phyloP scores from a whole-genome alignment of 805 yeast species.

The Candida germanica region DNA sequence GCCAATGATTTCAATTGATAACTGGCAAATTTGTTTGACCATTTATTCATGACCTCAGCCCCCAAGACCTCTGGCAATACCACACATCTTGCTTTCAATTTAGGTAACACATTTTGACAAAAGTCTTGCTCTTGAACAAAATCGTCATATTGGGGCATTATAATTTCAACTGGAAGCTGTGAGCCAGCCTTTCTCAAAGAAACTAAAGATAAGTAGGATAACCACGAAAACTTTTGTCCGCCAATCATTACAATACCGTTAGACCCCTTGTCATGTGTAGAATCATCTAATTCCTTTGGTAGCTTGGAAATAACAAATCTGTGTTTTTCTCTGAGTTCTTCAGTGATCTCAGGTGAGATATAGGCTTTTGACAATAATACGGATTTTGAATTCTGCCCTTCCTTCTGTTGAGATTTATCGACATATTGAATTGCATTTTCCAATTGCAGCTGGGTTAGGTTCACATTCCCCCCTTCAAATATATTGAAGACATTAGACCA shows the following conservation, averaged over 20 bases:
- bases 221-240: slow-evolving; percentile 35
- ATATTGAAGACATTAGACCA: slow-evolving; percentile 27
- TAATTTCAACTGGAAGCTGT: slow-evolving; percentile 35
- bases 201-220: slow-evolving; percentile 29
- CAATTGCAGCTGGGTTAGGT: slow-evolving; percentile 14
- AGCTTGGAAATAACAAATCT: slow-evolving; percentile 16
- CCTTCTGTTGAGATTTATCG: slow-evolving; percentile 16
- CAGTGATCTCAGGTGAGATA: slow-evolving; percentile 20
- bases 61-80: slow-evolving; percentile 53
- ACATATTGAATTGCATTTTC: slow-evolving; percentile 20
- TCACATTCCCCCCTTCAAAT: slow-evolving; percentile 18
- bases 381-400: slow-evolving; percentile 20
- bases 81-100: slow-evolving; percentile 63
- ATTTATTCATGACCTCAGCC: slow-evolving; percentile 37
- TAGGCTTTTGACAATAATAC: slow-evolving; percentile 24
- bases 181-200: slow-evolving; percentile 37
- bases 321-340: slow-evolving; percentile 23
- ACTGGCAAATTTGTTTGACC: slow-evolving; percentile 45
- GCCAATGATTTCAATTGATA: slow-evolving; percentile 70
- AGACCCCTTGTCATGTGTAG: slow-evolving; percentile 20
- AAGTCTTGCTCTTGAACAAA: slow-evolving; percentile 29
- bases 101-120: slow-evolving; percentile 63
- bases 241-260: slow-evolving; percentile 35
- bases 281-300: slow-evolving; percentile 19
- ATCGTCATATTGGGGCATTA: slow-evolving; percentile 33